Percentiles rank a stretch among this genome's conserved stretches.
Conservation (phyloP, 305 asterid species). For the Rubia occidens region DNA sequence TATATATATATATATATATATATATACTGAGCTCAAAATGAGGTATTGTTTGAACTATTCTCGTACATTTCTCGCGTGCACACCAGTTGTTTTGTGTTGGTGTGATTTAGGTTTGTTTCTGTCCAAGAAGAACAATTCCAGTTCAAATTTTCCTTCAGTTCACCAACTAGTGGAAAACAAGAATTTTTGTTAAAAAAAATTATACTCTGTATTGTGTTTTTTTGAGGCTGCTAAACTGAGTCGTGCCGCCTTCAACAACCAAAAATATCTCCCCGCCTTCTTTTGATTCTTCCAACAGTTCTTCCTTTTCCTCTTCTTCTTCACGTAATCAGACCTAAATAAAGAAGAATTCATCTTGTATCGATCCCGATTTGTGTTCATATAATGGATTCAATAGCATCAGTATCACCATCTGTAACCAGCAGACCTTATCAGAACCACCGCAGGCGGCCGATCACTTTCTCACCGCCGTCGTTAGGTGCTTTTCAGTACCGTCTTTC, state of each 20-base stretch:
- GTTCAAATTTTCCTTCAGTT: conserved; percentile 2
- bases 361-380: background rate
- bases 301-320: background rate
- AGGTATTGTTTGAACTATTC: background rate
- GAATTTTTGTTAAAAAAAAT: too few species aligned
- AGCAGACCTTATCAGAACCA: conserved; percentile 8
- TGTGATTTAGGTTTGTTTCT: background rate
- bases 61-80: background rate
- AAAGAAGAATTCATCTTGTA: too few species aligned
- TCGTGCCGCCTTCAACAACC: conserved; percentile 4
- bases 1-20: background rate
- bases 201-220: background rate
- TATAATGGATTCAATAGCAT: conserved; percentile 18
- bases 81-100: background rate
- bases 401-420: conserved; percentile 19
- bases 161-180: background rate
- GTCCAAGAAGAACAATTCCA: conserved; percentile 5
- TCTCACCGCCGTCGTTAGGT: conserved; percentile 5
- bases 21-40: background rate
- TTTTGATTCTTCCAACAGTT: background rate
- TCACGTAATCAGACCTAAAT: background rate
- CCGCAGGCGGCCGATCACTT: conserved; percentile 6
- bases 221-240: conserved; percentile 17
- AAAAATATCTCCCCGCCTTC: conserved; percentile 16
- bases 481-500: conserved; percentile 14